Evolutionary conservation across 805 yeast genomes (phyloP).

Genomic region (Isabelozyma heimii): DNA sequence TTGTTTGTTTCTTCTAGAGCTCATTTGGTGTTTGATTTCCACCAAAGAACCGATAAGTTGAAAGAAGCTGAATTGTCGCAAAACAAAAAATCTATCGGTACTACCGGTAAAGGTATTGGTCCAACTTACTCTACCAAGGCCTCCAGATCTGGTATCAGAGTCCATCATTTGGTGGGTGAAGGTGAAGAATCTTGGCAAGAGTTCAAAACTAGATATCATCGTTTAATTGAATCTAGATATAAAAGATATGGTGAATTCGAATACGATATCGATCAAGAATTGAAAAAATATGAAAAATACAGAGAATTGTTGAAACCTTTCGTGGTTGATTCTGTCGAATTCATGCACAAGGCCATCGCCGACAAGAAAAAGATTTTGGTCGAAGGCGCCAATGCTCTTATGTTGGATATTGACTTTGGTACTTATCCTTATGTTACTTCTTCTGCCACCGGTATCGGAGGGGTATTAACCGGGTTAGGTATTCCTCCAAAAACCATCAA

Average conservation of each 20-base stretch:
- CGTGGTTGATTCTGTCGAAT: conserved; percentile 89
- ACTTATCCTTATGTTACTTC: conserved; percentile 98
- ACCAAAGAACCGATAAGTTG: conserved; percentile 92
- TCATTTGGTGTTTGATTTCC: conserved; percentile 96
- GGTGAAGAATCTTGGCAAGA: conserved; percentile 93
- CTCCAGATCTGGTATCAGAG: conserved; percentile 93
- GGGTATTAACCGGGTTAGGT: conserved; percentile 96
- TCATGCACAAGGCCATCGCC: conserved; percentile 73
- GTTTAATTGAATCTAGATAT: conserved; percentile 76
- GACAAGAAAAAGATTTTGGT: conserved; percentile 82
- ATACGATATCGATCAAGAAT: conserved; percentile 77
- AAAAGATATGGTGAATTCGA: conserved; percentile 93
- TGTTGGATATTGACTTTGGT: conserved; percentile 97
- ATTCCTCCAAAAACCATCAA: conserved; percentile 84
- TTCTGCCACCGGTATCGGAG: conserved; percentile 94
- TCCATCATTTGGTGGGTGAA: conserved; percentile 89
- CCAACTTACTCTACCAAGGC: conserved; percentile 98
- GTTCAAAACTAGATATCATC: conserved; percentile 72
- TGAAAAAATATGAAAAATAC: conserved; percentile 70
- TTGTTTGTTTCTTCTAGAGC: conserved; percentile 90
- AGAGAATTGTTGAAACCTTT: conserved; percentile 78
- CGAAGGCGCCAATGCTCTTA: conserved; percentile 97
- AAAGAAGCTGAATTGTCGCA: conserved; percentile 86
- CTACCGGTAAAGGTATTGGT: conserved; percentile 99
- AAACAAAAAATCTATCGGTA: conserved; percentile 86